Percentiles rank a stretch among this genome's conserved stretches.
Evolutionary conservation across 2,329 filamentous ascomycete genomes (phyloP).

Genomic region (Fusarium ramigenum): DNA sequence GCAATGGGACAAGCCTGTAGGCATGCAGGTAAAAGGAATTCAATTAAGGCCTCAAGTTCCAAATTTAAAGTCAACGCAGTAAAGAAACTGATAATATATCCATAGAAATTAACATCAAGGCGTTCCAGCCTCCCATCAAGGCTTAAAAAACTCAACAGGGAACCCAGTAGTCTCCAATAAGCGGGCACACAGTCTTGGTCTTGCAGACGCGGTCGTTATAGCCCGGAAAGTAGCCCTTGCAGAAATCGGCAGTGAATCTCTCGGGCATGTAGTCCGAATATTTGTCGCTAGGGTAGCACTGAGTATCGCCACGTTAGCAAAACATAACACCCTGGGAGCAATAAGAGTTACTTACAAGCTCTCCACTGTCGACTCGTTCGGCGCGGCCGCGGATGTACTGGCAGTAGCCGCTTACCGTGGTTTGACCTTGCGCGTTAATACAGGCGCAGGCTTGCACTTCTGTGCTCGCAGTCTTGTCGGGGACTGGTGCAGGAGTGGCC

Average conservation of each 20-base stretch:
- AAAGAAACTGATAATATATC: background rate
- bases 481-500: background rate
- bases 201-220: background rate
- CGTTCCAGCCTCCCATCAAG: rapidly evolving
- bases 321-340: rapidly evolving
- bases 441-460: background rate
- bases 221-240: background rate
- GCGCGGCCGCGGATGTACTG: background rate
- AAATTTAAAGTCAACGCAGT: rapidly evolving
- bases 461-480: background rate
- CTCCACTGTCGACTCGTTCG: background rate
- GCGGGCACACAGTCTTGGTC: background rate
- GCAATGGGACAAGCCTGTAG: no score
- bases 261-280: background rate
- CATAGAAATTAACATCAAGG: background rate
- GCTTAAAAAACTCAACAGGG: background rate
- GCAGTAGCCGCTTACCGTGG: background rate
- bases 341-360: background rate
- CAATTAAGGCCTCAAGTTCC: no score
- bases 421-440: rapidly evolving
- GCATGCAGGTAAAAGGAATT: no score
- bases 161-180: background rate
- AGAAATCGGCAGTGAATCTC: background rate
- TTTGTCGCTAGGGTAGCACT: background rate
- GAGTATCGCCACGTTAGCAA: background rate